phyloP scores from a whole-genome alignment of 768 basidiomycete species.

The Psilocybe sp. region DNA sequence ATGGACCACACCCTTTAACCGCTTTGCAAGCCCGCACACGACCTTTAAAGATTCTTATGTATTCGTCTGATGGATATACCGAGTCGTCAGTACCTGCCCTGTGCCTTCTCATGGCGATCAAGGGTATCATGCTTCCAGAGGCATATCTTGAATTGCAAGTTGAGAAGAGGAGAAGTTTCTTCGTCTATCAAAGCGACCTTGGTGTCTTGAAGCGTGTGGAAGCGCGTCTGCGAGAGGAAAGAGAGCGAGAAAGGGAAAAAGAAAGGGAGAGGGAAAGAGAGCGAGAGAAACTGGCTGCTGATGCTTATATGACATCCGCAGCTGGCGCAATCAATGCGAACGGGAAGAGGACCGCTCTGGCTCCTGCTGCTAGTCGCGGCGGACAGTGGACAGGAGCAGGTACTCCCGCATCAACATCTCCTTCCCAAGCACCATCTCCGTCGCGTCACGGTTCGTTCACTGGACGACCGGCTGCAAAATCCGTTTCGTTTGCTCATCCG shows the following conservation, averaged over 20 bases:
- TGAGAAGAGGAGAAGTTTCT: conserved; percentile 78
- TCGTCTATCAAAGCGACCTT: conserved; percentile 85
- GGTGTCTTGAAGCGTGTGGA: conserved; percentile 73
- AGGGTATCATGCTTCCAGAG: conserved; percentile 69
- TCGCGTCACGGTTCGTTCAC: conserved; percentile 12
- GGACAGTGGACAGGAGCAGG: conserved; percentile 14
- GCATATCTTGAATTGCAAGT: conserved; percentile 93
- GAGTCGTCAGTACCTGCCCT: conserved; percentile 89
- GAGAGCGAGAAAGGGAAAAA: conserved; percentile 32
- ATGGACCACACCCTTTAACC: conserved; percentile 15
- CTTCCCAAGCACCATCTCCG: conserved; percentile 8
- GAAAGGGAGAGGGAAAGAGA: conserved; percentile 32
- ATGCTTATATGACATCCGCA: conserved; percentile 16
- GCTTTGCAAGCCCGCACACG: conserved; percentile 40
- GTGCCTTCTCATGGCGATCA: conserved; percentile 79
- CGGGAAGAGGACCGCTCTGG: conserved; percentile 28
- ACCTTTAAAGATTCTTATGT: conserved; percentile 74
- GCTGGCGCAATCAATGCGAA: conserved; percentile 24
- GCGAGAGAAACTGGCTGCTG: conserved; percentile 26
- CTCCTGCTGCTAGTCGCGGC: conserved; percentile 11
- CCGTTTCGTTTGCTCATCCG: conserved; percentile 43
- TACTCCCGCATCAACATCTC: conserved; percentile 1
- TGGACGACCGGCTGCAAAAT: conserved; percentile 47
- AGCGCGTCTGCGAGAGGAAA: conserved; percentile 39
- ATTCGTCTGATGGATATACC: conserved; percentile 89